Evolutionary conservation across 148 eudicot genomes (phyloP).

Genomic region (Oxyria digyna): DNA sequence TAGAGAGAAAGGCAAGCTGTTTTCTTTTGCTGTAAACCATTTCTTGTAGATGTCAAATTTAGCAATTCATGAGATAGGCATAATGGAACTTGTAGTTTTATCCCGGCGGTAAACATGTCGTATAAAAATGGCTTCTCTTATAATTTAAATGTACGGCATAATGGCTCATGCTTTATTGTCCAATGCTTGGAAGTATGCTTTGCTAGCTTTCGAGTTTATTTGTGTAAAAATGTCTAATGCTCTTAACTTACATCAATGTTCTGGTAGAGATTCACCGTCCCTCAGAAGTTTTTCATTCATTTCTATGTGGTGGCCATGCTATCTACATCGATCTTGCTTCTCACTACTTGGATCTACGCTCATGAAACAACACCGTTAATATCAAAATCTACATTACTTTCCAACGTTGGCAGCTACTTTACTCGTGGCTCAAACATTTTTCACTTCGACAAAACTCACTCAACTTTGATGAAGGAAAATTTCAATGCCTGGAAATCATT

Average conservation of each 20-base stretch:
- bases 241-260: slow-evolving; percentile 11
- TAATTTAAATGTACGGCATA: neutral
- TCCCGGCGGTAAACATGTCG: neutral
- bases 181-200: neutral
- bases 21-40: neutral
- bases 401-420: slow-evolving; percentile 48
- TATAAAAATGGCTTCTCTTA: too few relatives aligned
- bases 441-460: slow-evolving; percentile 23
- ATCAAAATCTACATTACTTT: slow-evolving; percentile 39
- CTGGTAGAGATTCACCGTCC: slow-evolving; percentile 61
- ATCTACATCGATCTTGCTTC: slow-evolving; percentile 60
- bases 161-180: neutral
- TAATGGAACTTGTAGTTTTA: neutral
- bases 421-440: slow-evolving; percentile 50
- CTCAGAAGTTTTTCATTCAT: slow-evolving; percentile 72
- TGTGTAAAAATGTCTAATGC: neutral
- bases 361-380: slow-evolving; percentile 29
- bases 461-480: slow-evolving; percentile 20
- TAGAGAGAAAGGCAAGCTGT: neutral
- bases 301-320: slow-evolving; percentile 61
- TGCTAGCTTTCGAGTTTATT: neutral
- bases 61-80: too few relatives aligned
- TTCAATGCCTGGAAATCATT: slow-evolving; percentile 51
- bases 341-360: slow-evolving; percentile 63
- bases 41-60: too few relatives aligned